These are phyloP conservation scores for Pseudogymnoascus sp. DNA, from an alignment of 2,329 filamentous ascomycete species.

Conservation along the genomic window DNA sequence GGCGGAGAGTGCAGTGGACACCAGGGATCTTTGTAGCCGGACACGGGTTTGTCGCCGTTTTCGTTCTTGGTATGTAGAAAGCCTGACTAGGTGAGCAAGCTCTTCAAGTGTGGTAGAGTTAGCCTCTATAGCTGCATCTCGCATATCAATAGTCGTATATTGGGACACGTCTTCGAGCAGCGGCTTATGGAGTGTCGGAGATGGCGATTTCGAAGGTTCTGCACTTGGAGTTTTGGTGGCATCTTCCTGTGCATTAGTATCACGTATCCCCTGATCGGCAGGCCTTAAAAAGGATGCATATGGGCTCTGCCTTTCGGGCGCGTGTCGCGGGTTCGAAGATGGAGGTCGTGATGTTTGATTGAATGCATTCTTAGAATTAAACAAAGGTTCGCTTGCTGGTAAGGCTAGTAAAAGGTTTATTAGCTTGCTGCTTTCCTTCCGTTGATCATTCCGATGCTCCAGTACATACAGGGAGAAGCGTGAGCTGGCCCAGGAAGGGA, in stretches of 20 bases:
- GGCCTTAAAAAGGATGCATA: conserved; percentile 4
- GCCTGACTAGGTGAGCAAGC: conserved; percentile 68
- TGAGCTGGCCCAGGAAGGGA: conserved; percentile 30
- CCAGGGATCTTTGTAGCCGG: conserved; percentile 65
- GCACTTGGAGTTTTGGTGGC: neutral
- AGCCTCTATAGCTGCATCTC: conserved; percentile 42
- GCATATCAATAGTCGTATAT: conserved; percentile 56
- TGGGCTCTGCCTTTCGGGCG: neutral
- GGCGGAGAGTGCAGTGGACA: conserved; percentile 67
- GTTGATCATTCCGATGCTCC: neutral
- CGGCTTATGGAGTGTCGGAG: conserved; percentile 26
- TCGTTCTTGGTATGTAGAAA: conserved; percentile 76
- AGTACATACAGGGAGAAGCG: conserved; percentile 29
- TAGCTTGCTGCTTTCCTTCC: neutral
- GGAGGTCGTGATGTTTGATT: neutral
- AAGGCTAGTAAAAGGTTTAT: neutral
- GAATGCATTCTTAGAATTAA: conserved; percentile 6
- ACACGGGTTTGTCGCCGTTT: conserved; percentile 67
- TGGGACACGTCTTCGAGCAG: conserved; percentile 59
- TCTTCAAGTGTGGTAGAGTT: conserved; percentile 68
- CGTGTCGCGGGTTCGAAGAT: neutral
- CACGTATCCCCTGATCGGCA: conserved; percentile 5
- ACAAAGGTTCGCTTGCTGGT: neutral
- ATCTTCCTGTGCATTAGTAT: conserved; percentile 8
- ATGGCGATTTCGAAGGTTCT: neutral